Evolutionary conservation across 192 early-diverging fungal genomes (phyloP).

Genomic region (Coemansia sp.): DNA sequence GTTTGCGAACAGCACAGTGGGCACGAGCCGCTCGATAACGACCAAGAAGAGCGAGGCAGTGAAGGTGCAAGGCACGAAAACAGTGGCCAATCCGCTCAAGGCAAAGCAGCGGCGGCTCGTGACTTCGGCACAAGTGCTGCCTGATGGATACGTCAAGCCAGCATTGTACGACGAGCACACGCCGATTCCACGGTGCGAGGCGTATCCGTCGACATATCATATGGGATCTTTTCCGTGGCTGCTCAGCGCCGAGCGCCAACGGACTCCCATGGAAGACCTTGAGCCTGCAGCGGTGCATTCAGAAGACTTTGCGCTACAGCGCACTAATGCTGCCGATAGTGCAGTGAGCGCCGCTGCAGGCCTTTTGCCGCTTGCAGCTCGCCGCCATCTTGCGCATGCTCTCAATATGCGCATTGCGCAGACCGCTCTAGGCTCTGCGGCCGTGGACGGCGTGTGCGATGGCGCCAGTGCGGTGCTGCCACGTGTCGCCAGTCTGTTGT

Average conservation of each 20-base stretch:
- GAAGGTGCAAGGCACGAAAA: constrained; percentile 4
- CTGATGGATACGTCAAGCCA: constrained; percentile 33
- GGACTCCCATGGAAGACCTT: constrained; percentile 40
- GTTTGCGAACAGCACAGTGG: constrained; percentile 8
- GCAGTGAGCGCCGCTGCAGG: constrained; percentile 3
- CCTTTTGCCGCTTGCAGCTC: constrained; percentile 26
- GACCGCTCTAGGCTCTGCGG: constrained; percentile 27
- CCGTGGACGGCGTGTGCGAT: constrained; percentile 29
- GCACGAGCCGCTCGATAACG: constrained; percentile 20
- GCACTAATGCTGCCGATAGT: background rate
- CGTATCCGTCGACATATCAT: constrained; percentile 40
- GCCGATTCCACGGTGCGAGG: constrained; percentile 40
- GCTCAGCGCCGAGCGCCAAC: constrained; percentile 51
- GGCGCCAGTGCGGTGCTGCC: constrained; percentile 33
- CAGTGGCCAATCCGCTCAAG: constrained; percentile 2
- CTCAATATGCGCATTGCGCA: constrained; percentile 46
- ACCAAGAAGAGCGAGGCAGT: constrained; percentile 23
- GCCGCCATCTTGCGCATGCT: constrained; percentile 28
- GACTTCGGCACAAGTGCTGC: constrained; percentile 29
- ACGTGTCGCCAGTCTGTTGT: constrained; percentile 30
- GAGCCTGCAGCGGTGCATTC: background rate
- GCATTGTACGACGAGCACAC: constrained; percentile 40
- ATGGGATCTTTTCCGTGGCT: constrained; percentile 47
- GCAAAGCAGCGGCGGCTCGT: constrained; percentile 22
- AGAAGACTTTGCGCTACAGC: background rate